phyloP scores from a whole-genome alignment of 2,329 filamentous ascomycete genomes.

The Aureobasidium sp. region DNA sequence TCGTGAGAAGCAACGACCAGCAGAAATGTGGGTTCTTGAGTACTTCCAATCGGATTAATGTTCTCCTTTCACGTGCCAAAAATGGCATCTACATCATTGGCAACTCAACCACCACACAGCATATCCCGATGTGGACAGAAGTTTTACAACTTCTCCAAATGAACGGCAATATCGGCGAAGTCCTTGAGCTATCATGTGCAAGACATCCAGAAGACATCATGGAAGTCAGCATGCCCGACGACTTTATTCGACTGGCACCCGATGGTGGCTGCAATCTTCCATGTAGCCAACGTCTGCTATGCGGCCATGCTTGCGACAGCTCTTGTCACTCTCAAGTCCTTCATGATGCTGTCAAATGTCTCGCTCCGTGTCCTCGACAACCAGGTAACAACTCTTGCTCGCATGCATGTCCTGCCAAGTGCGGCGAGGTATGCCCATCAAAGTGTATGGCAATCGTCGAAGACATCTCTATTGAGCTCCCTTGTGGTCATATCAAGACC shows the following conservation, averaged over 20 bases:
- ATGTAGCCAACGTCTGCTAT: conserved; percentile 41
- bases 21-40: conserved; percentile 58
- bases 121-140: conserved; percentile 57
- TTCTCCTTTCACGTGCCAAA: conserved; percentile 58
- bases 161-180: conserved; percentile 42
- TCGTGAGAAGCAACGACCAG: conserved; percentile 61
- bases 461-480: conserved; percentile 24
- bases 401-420: conserved; percentile 37
- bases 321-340: conserved; percentile 41
- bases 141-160: conserved; percentile 49
- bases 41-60: conserved; percentile 62
- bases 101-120: conserved; percentile 40
- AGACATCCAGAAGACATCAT: conserved; percentile 52
- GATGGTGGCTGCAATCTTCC: conserved; percentile 54
- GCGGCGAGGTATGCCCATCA: conserved; percentile 29
- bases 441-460: conserved; percentile 22
- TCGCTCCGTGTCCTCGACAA: conserved; percentile 34
- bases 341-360: conserved; percentile 37
- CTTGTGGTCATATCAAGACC: conserved; percentile 25
- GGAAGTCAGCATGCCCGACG: conserved; percentile 45
- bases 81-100: conserved; percentile 69
- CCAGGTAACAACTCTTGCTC: conserved; percentile 30
- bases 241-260: conserved; percentile 51
- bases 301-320: conserved; percentile 40
- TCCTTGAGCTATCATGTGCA: conserved; percentile 52